Percentiles rank a stretch among this genome's conserved stretches.
Evolutionary conservation across 169 alveolate species (phyloP).

Genomic region (Neospora caninum): DNA sequence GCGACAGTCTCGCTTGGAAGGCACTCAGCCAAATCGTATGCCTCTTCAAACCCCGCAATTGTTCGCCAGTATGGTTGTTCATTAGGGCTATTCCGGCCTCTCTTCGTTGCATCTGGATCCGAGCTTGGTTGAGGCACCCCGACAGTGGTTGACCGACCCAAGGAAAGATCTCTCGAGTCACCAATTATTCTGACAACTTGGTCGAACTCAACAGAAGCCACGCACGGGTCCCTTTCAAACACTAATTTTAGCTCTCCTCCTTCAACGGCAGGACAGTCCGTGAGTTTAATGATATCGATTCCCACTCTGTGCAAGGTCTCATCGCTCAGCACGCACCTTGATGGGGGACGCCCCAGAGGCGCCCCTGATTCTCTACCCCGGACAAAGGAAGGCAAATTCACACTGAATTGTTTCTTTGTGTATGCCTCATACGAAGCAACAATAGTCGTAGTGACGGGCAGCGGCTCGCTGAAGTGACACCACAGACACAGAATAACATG

Average conservation of each 20-base stretch:
- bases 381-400: background rate
- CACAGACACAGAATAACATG: background rate
- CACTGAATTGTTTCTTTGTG: background rate
- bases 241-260: background rate
- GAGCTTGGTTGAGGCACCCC: background rate
- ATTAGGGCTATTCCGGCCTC: background rate
- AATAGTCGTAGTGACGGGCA: background rate
- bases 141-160: background rate
- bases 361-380: background rate
- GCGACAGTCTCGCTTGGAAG: slow-evolving; percentile 71
- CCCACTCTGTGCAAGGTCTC: slow-evolving; percentile 44
- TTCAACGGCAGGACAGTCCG: slow-evolving; percentile 29
- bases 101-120: background rate
- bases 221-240: slow-evolving; percentile 41
- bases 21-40: background rate
- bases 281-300: background rate
- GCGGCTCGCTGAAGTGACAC: background rate
- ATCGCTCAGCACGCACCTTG: background rate
- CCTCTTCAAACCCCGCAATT: slow-evolving; percentile 11
- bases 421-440: slow-evolving; percentile 32
- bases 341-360: background rate
- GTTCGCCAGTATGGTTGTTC: slow-evolving; percentile 28
- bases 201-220: slow-evolving; percentile 37
- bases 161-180: background rate
- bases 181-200: background rate